Base-by-base conservation (phyloP, 75 land plant species). In the Pseudotsuga menziesii region DNA sequence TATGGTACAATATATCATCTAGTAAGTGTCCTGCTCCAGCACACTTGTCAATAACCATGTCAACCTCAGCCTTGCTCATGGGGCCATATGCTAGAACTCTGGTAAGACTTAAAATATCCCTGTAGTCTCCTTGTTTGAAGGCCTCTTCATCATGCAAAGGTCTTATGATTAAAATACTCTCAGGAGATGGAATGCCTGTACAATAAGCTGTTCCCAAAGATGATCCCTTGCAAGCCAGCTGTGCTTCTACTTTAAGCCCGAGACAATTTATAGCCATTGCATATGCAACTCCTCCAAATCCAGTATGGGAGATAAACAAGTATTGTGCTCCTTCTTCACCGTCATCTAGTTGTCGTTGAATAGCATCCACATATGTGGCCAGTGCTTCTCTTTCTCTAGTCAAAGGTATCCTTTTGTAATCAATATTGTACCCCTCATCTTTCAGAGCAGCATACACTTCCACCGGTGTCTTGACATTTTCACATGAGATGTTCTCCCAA, bases 241-340 rank as follows among this genome's bases (percentile, higher is more conserved):
- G 67, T 41, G 4, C 74, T 75, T 89, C 86, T 58, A 89, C 92
- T 77, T 79, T 80, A 57, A 96, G 85, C 78, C 84, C 79, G 72
- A 90, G 84, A 62, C 93, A 93, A 52, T 89, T 80, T 44, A 94
- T 87, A 61, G 94, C 97, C 99, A 93, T 93, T 32, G 99, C 99
- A 90, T 96, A 96, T 26, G 94, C 87, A 70, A 89, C 91, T 26
- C 97, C 99, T 66, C 99, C 99, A 83, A 83, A n/a, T n/a, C n/a
- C n/a, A n/a, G n/a, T n/a, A n/a, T n/a, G n/a, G n/a, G n/a, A n/a
- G n/a, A n/a, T n/a, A n/a, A n/a, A n/a, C n/a, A n/a, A n/a, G n/a
- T n/a, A n/a, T n/a, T n/a, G n/a, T n/a, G n/a, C n/a, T n/a, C n/a
- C n/a, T n/a, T n/a, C n/a, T n/a, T n/a, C n/a, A n/a, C n/a, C n/a